These are phyloP conservation scores for Lathyrus oleraceus DNA, from an alignment of 306 rosid genomes.

Conservation along the genomic window DNA sequence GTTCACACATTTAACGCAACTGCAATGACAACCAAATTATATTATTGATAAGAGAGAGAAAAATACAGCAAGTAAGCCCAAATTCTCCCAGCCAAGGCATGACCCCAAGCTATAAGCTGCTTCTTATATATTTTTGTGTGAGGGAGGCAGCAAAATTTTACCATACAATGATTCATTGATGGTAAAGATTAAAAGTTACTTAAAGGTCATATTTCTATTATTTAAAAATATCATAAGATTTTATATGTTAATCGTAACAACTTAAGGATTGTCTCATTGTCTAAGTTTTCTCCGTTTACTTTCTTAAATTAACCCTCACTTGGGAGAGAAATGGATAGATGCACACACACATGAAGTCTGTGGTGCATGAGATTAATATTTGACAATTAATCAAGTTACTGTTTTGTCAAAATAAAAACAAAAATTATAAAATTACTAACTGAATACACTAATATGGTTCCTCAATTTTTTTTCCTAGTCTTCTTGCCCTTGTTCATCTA, in stretches of 20 bases:
- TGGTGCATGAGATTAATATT: constrained; percentile 12
- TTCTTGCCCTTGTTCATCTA: constrained; percentile 1
- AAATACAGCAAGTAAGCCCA: background rate
- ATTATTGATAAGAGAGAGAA: background rate
- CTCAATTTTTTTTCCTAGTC: background rate
- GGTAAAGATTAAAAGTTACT: constrained; percentile 5
- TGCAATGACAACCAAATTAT: constrained; percentile 15
- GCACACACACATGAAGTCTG: background rate
- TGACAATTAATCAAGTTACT: constrained; percentile 9
- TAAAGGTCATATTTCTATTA: background rate
- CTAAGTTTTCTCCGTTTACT: background rate
- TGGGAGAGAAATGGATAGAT: background rate
- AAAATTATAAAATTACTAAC: background rate
- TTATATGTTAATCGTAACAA: background rate
- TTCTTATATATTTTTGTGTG: too few species aligned
- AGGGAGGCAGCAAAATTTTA: background rate
- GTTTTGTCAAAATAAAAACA: background rate
- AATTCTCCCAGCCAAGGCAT: background rate
- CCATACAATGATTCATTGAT: background rate
- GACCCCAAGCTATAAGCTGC: background rate
- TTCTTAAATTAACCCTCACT: background rate
- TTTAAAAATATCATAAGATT: background rate
- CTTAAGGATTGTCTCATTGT: background rate
- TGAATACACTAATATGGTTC: background rate
- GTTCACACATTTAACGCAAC: constrained; percentile 13